Evolutionary conservation across 495 filamentous ascomycete species (phyloP), one percentile per base, ranked within the genome.

Genomic region (Rusavskia elegans): DNA sequence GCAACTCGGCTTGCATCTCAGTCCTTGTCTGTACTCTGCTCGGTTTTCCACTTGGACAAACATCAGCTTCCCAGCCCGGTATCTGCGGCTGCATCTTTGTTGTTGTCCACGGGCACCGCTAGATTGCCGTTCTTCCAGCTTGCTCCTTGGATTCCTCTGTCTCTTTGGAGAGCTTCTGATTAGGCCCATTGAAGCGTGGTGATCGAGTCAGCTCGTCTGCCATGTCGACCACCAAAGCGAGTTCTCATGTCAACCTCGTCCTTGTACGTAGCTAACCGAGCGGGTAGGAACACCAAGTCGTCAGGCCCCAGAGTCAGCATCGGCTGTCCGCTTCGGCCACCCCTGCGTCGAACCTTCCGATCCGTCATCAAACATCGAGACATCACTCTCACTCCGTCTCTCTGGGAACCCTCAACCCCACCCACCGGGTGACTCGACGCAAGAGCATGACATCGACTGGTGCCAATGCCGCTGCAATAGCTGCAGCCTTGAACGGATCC

Each of bases 391-490:
- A 93, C 64, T 90, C 85, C 16, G 71, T 87, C 50, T 86, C 87
- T 40, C 68, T 86, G 55, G 82, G 86, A 59, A 79, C 87, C 37
- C 75, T 87, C 68, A 90, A 87, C 68, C 64, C 81, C 59, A 78
- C 76, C 63, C 83, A 95, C 65, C 86, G 92, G 50, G 79, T 98
- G 55, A 89, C 85, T 54, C 86, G 92, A 55, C 78, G 92, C 52
- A 98, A 97, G 78, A 95, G 89, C 68, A 88, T 81, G 68, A 81
- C 89, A 57, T 87, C 85, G 49, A 82, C 77, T 32, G 78, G 81
- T 27, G 75, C 77, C 29, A 76, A 79, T 62, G 92, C 86, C 66
- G 85, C 85, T 16, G 83, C 79, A 19, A 72, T 85, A 52, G 81
- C 84, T 32, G 85, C 84, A 30, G 83, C 87, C 3, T 73, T 85